Base-by-base conservation (phyloP, 2,329 filamentous ascomycete species). In the Aureobasidium sp. region DNA sequence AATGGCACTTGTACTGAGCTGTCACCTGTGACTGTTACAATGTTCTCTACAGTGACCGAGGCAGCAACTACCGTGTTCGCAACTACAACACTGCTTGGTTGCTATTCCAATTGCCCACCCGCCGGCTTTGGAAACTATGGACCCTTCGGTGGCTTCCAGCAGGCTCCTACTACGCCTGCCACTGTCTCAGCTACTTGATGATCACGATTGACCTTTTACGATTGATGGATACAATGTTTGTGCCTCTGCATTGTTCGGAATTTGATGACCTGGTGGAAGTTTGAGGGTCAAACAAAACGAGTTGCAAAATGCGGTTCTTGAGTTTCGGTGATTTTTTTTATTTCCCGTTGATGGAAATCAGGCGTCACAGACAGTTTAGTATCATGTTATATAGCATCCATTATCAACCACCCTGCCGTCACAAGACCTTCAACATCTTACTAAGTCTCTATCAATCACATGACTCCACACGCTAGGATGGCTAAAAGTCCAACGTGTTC, bases 91-190 rank as follows among this genome's bases (percentile, higher is more conserved):
- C 22, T 45, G 29, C 25, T 45, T 22, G 58, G 58, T 32, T 61
- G 59, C 48, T 57, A 48, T 24, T 47, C 34, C 6, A 49, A 53
- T 3, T 61, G 59, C 27, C 38, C 51, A 25, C 56, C 55, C 7
- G 16, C 27, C 14, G 54, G 27, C 25, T 24, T 25, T 22, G 57
- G 54, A 6, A 52, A 44, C 6, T 53, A 44, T 30, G 51, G 51
- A 34, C 39, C 48, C 1, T 51, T 51, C 12, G 25, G 22, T 14
- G 45, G 34, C 6, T 48, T 48, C 45, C 29, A 21, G 34, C 16
- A 16, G 5, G 22, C 19, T 14, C 24, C 25, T 3, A 41, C 34
- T 2, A 25, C 47, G 2, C 35, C 47, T 16, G 47, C 35, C n/a
- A 32, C 48, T 11, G 25, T 17, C 17, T 24, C 27, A 4, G 35